Base-by-base conservation (phyloP, 371 early-diverging fungal genomes). In the Lichtheimia hyalospora region DNA sequence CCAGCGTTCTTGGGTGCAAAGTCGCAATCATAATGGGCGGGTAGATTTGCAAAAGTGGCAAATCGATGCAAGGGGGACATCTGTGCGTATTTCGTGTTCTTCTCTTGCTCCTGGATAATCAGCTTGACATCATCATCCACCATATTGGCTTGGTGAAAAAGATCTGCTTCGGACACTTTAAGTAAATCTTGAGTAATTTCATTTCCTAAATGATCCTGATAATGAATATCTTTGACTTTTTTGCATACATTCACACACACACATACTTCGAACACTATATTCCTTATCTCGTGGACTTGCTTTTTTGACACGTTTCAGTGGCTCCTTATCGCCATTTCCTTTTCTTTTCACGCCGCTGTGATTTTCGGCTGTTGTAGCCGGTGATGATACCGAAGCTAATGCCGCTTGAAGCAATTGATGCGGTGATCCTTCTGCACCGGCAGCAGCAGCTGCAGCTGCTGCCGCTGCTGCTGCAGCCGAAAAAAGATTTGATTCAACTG, bases 1-100 rank as follows among this genome's bases (percentile, higher is more conserved):
- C 81, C 81, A 3, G 81, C 71, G 53, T 80, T 80, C 42, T 75
- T 75, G 24, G 81, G 81, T 1, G 81, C 81, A 58, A 77, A 80
- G 42, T 80, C 81, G 43, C 75, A 71, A 43, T 80, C 81, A 49
- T 66, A 73, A 28, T 80, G 81, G 3, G 81, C 75, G n/a, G 73
- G 65, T 21, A 75, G 43, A 34, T 80, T 80, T 39, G 81, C 81
- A 63, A 76, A 73, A 1, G 72, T 71, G 5, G 77, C 68, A 53
- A 80, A 77, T 25, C 77, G 75, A 40, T 72, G 70, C 24, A 77
- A 57, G 23, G 81, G 77, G 3, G 73, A 62, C 8, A 74, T 40
- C 1, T 61, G 52, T 15, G 75, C 75, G 57, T 68, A 58, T 46
- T 68, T 69, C n/a, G 75, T 68, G 16, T 68, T 68, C 0, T 70